Evolutionary conservation across 805 yeast genomes (phyloP), one percentile per base, ranked within the genome.

Genomic region (Wickerhamiella nectarea): DNA sequence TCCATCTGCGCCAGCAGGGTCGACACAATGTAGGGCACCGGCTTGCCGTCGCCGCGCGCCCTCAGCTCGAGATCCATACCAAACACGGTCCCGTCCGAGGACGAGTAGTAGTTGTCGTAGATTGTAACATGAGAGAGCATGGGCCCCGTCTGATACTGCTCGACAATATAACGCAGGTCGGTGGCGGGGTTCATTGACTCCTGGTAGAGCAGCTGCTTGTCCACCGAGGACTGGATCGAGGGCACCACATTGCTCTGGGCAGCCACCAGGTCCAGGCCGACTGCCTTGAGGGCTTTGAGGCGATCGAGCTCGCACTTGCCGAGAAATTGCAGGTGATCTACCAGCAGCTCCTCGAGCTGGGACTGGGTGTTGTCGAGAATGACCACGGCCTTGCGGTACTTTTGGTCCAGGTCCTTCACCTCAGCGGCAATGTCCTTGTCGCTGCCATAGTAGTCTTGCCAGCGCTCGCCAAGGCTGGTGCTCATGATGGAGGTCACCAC

Each of bases 241-340:
- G 76, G 68, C 29, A 78, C 68, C 40, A 72, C 75, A 54, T 75
- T 76, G 29, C 83, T 70, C 28, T 81, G 66, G 2, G 80, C 69
- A 0, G 84, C 75, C 18, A 80, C 64, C 52, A 80, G 81, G 57
- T 83, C 94, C 42, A 75, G 67, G 9, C 80, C 71, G 1, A 78
- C 87, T 47, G 80, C 78, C 58, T 83, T 82, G 48, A 84, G 64
- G 0, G 91, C 91, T 50, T 71, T 69, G 47, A 81, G 65, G 50
- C 95, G 70, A 61, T 84, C 93, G 28, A 73, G 59, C 61, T 84
- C 94, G 63, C 91, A 83, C 53, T 77, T 72, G 57, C 83, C 89
- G 82, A 84, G 75, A 57, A 79, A 82, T 18, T 76, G 62, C 41
- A 79, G 64, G 55, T 81, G 87, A 51, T 79, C 87, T 58, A 79